Conservation (phyloP, 768 basidiomycete species). For the Leccinum truebloodii region DNA sequence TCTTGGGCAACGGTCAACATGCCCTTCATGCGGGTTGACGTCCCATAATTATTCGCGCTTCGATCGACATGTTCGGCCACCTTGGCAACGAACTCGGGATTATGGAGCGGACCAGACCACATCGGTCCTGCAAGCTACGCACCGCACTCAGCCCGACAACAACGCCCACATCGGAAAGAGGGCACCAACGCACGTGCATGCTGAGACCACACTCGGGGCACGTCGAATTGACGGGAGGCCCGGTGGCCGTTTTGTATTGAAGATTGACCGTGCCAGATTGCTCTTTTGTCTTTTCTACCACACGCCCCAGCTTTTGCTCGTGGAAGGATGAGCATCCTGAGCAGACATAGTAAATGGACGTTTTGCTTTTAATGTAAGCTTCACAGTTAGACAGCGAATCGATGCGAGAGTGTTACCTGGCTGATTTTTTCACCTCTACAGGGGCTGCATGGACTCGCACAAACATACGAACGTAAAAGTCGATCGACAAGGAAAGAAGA, state of each 20-base stretch:
- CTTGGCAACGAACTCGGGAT: slow-evolving; percentile 67
- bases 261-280: slow-evolving; percentile 57
- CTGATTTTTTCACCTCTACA: slow-evolving; percentile 78
- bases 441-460: slow-evolving; percentile 74
- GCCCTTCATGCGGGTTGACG: slow-evolving; percentile 84
- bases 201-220: slow-evolving; percentile 83
- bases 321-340: slow-evolving; percentile 78
- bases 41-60: slow-evolving; percentile 69
- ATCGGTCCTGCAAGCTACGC: slow-evolving; percentile 88
- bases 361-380: slow-evolving; percentile 58
- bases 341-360: slow-evolving; percentile 83
- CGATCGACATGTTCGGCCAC: slow-evolving; percentile 73
- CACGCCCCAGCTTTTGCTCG: slow-evolving; percentile 82
- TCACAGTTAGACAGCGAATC: neutral
- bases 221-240: slow-evolving; percentile 61
- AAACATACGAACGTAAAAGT: slow-evolving; percentile 95
- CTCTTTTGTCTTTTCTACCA: slow-evolving; percentile 60
- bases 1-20: slow-evolving; percentile 92
- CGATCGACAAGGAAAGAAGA: slow-evolving; percentile 87
- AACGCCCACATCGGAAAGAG: neutral
- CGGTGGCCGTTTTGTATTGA: slow-evolving; percentile 70
- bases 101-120: slow-evolving; percentile 92
- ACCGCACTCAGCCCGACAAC: neutral
- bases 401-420: slow-evolving; percentile 54
- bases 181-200: slow-evolving; percentile 63